phyloP scores from a whole-genome alignment of 345 rosid species.

The Dimocarpus longan region DNA sequence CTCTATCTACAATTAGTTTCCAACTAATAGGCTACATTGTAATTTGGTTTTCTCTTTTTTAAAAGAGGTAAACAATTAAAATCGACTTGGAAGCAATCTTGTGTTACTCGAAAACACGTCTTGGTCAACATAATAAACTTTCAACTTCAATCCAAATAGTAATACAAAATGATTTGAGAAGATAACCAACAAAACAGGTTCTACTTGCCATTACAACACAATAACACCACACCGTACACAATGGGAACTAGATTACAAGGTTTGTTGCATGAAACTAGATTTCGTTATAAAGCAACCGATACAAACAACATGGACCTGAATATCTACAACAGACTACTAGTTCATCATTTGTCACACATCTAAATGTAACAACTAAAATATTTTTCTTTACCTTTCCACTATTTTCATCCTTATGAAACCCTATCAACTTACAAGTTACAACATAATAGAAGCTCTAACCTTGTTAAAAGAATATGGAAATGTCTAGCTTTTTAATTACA shows the following conservation, averaged over 20 bases:
- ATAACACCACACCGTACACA: too few species aligned
- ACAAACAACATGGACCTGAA: not conserved
- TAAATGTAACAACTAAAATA: not conserved
- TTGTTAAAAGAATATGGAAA: not conserved
- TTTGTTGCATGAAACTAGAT: not conserved
- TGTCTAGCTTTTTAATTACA: conserved; percentile 2
- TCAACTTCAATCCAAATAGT: too few species aligned
- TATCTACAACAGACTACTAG: not conserved
- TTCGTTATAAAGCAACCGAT: not conserved
- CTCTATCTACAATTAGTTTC: too few species aligned
- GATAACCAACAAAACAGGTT: not conserved
- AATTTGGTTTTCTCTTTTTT: too few species aligned
- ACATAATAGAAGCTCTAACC: not conserved
- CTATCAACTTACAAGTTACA: not conserved
- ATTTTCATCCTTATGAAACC: not conserved
- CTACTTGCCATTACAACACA: too few species aligned
- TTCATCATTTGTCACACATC: not conserved
- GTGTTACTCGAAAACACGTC: not conserved
- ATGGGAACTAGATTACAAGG: too few species aligned
- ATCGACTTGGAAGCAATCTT: not conserved
- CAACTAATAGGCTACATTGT: too few species aligned
- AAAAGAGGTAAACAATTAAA: too few species aligned
- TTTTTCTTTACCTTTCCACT: not conserved
- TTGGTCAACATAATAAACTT: not conserved
- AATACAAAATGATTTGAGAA: too few species aligned